phyloP scores from a whole-genome alignment of 78 protist genomes.

The Creolimax fragrantissima region DNA sequence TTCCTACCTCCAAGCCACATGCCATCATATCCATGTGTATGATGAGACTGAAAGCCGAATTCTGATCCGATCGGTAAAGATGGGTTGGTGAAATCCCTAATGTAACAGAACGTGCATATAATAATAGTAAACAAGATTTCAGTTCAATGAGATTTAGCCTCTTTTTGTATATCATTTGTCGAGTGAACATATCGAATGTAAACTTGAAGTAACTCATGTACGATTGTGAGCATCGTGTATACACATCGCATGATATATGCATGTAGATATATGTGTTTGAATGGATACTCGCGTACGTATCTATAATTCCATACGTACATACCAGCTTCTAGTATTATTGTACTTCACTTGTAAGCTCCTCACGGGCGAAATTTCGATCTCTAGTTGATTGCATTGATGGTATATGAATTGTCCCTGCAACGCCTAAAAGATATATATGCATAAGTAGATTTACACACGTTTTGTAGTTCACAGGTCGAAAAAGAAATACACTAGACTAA shows the following conservation, averaged over 20 bases:
- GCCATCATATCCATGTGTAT: background rate
- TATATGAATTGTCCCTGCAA: slow-evolving; percentile 62
- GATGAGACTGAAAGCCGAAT: background rate
- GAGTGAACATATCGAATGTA: no score
- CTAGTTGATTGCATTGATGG: slow-evolving; percentile 40
- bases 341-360: slow-evolving; percentile 37
- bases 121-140: no score
- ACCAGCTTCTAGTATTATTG: slow-evolving; percentile 46
- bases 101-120: no score
- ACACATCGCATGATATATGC: background rate
- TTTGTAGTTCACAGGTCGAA: no score
- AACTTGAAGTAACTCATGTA: no score
- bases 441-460: no score
- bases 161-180: no score
- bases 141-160: no score
- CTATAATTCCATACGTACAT: background rate
- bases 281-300: background rate
- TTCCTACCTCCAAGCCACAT: background rate
- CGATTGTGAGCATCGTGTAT: no score
- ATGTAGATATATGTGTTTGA: background rate
- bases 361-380: slow-evolving; percentile 50
- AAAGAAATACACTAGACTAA: no score
- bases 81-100: background rate
- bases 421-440: background rate
- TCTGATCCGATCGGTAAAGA: background rate